Evolutionary conservation across 176 grass and related monocot genomes (phyloP).

Genomic region (Musa acuminata): DNA sequence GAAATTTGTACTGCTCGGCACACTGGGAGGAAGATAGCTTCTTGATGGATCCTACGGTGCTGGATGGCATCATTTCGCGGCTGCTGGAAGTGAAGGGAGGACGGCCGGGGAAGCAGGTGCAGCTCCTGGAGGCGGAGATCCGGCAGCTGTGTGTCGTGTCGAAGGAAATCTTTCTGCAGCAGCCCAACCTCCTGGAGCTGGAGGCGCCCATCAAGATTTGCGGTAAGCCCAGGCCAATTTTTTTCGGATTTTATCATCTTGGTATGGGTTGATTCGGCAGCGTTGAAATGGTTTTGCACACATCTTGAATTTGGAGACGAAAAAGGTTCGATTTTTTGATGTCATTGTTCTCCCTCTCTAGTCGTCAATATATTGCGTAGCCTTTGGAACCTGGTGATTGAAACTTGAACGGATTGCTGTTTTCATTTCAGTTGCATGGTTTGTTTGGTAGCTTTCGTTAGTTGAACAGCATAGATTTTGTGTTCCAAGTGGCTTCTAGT

Average conservation of each 20-base stretch:
- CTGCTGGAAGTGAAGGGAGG: conserved; percentile 29
- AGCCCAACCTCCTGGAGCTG: conserved; percentile 43
- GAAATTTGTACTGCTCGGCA: background rate
- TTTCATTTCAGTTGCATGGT: background rate
- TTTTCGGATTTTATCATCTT: conserved; percentile 15
- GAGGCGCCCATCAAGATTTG: conserved; percentile 47
- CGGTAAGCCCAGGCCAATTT: conserved; percentile 8
- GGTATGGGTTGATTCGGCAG: too few relatives aligned
- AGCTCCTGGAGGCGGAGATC: conserved; percentile 37
- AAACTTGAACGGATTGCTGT: background rate
- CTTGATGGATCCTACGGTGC: conserved; percentile 25
- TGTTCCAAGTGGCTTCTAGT: background rate
- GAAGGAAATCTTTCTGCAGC: conserved; percentile 32
- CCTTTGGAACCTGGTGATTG: background rate
- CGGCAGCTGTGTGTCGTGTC: conserved; percentile 32
- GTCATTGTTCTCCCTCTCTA: background rate
- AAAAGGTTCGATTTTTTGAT: background rate
- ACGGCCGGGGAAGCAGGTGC: conserved; percentile 35
- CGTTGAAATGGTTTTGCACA: background rate
- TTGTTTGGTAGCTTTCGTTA: background rate
- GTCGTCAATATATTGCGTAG: background rate
- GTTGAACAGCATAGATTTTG: background rate
- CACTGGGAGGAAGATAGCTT: background rate
- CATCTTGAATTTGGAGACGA: background rate
- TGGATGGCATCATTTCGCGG: conserved; percentile 35